These are phyloP conservation scores for Tympanopsis confertula DNA, from an alignment of 2,329 filamentous ascomycete species.

Conservation along the genomic window DNA sequence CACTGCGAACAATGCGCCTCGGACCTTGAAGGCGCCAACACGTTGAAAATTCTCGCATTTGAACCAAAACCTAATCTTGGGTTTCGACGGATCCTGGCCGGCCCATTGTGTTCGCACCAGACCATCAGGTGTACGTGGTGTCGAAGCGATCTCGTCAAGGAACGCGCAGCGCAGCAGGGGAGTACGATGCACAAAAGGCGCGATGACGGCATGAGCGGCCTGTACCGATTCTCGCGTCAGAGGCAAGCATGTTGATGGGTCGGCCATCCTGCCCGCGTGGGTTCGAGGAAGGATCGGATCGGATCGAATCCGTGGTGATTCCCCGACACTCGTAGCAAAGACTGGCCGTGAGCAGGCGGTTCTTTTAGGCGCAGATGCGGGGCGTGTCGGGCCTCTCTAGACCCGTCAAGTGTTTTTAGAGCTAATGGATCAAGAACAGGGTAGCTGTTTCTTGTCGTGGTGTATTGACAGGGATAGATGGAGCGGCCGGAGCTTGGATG, in stretches of 20 bases:
- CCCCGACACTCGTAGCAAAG: no score
- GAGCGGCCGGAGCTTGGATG: no score
- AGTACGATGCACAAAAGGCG: constrained; percentile 67
- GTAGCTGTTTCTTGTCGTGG: no score
- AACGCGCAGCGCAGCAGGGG: constrained; percentile 72
- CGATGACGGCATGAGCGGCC: constrained; percentile 62
- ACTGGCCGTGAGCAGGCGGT: no score
- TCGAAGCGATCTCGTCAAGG: constrained; percentile 64
- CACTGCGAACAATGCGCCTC: constrained; percentile 82
- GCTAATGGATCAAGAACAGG: no score
- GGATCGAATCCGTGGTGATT: no score
- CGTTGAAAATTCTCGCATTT: constrained; percentile 92
- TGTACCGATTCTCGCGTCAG: constrained; percentile 64
- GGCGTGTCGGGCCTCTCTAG: no score
- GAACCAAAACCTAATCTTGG: constrained; percentile 70
- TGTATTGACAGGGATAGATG: no score
- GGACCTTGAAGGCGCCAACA: constrained; percentile 83
- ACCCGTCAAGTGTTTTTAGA: no score
- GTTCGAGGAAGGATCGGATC: no score
- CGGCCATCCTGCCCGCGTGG: constrained; percentile 45
- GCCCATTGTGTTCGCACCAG: constrained; percentile 45
- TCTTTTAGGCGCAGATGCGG: no score
- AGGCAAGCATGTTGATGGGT: constrained; percentile 41
- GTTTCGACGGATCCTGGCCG: constrained; percentile 43
- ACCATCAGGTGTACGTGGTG: constrained; percentile 42